Percentiles rank a stretch among this genome's conserved stretches.
Conservation (phyloP, 1,284 basidiomycete species). For the Leccinum solheimii region DNA sequence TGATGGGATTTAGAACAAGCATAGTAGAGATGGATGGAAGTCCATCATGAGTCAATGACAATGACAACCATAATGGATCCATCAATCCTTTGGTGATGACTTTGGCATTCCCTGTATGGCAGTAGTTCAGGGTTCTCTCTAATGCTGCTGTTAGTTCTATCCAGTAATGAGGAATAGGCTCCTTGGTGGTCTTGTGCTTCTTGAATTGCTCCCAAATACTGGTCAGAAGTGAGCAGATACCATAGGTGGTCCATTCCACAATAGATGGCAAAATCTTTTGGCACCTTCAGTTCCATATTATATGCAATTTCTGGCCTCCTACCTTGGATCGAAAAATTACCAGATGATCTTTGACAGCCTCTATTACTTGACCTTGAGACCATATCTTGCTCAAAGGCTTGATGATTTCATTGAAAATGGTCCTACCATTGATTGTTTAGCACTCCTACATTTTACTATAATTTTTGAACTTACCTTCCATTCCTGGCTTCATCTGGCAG, state of each 20-base stretch:
- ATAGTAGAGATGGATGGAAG: background rate
- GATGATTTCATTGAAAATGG: background rate
- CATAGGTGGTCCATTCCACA: slow-evolving; percentile 7
- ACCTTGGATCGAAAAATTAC: background rate
- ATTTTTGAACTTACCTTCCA: background rate
- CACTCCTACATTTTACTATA: too few relatives aligned
- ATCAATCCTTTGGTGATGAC: slow-evolving; percentile 6
- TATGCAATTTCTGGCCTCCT: background rate
- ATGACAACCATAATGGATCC: slow-evolving; percentile 10
- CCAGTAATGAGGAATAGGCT: background rate
- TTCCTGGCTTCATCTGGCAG: background rate
- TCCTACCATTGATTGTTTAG: background rate
- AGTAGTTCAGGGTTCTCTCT: slow-evolving; percentile 7
- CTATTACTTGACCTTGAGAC: background rate
- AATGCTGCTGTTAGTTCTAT: slow-evolving; percentile 1
- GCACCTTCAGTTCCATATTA: too few relatives aligned
- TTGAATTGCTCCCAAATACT: background rate
- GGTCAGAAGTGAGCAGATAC: background rate
- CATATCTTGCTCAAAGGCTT: background rate
- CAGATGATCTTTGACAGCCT: background rate
- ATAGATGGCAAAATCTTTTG: background rate
- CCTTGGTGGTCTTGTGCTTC: background rate
- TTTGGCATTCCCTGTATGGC: slow-evolving; percentile 4
- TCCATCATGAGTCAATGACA: slow-evolving; percentile 1
- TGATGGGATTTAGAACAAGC: background rate